Evolutionary conservation across 179 eudicot genomes (phyloP), one percentile per base, ranked within the genome.

Genomic region (Kewa caespitosa): DNA sequence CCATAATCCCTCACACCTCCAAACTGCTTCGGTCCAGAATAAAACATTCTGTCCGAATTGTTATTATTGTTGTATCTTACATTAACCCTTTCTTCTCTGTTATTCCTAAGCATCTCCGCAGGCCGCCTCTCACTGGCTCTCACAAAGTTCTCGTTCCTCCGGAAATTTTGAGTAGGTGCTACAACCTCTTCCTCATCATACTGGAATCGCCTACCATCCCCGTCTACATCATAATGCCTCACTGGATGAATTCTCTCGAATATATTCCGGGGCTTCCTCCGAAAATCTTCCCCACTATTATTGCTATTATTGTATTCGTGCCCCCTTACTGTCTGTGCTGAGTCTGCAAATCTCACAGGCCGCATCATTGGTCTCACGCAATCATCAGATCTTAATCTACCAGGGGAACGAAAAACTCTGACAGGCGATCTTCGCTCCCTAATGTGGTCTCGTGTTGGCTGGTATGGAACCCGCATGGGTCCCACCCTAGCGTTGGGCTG

Each of bases 341-440:
- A 57, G 50, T 82, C 84, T 38, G 74, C 70, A 76, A 86, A 86
- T 83, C 94, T 85, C 59, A 81, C 76, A 11, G 87, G 84, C 6
- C 85, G 89, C 33, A 61, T 41, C 66, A 61, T 59, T 18, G 90
- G 85, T 72, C 89, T 81, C 64, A 80, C 64, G 48, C 67, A 72
- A 65, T 82, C 87, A 62, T 85, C 89, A 8, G 82, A 41, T 72
- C 85, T 86, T 71, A 69, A 28, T 71, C 89, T 81, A 60, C 76
- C 89, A 20, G 77, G 68, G 46, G 82, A 83, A 46, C 79, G 81
- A n/a, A 83, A 80, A 48, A 73, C 63, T 76, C 90, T 86, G 8
- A 63, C 83, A 22, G 91, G 89, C 65, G 92, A 83, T 69, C 87
- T 81, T 75, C 90, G 82, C 32, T 81, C 87, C 74, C 85, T 85